Base-by-base conservation (phyloP, 176 grass and related monocot species). In the Oryza brachyantha region DNA sequence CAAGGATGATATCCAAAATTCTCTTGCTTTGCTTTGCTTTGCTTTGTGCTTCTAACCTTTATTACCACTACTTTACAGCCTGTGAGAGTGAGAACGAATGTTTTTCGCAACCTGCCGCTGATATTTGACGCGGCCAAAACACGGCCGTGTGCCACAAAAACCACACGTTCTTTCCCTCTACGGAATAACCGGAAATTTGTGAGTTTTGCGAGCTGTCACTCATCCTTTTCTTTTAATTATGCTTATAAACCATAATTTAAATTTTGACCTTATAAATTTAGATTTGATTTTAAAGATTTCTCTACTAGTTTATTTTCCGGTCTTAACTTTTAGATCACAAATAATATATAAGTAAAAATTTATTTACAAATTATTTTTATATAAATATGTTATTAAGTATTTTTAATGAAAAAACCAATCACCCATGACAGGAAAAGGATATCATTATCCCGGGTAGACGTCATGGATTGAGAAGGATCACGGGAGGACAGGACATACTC, bases 71-170 rank as follows among this genome's bases (percentile, higher is more conserved):
- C 65, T 84, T 85, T 82, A 82, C 78, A 87, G 66, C 66, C 43
- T 52, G 34, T 69, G 25, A 35, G 2, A 21, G 19, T 52, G 48
- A 21, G 42, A 52, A 50, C 4, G 85, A 72, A 82, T 65, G 78
- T 76, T 76, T 29, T 13, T n/a, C n/a, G 63, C 8, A 13, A 38
- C 57, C 2, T 35, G 50, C 21, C 7, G 21, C 52, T n/a, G 8
- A 12, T 7, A 35, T 81, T 84, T 48, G 75, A 84, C 80, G 75
- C 5, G 61, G 75, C 27, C 86, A 66, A 41, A 61, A 14, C 79
- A 29, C 8, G 29, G 26, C 26, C 61, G 45, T 6, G 6, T 16
- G 6, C 0, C 3, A 24, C 1, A 4, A 39, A 38, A 31, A 2
- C 24, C 46, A 8, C 59, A 2, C 9, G 0, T 8, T 29, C 12